A percentile compares a stretch with the other conserved stretches of the same genome.
Evolutionary conservation across 2,329 filamentous ascomycete genomes (phyloP).

Genomic region (Sclerotiophoma versabilis): DNA sequence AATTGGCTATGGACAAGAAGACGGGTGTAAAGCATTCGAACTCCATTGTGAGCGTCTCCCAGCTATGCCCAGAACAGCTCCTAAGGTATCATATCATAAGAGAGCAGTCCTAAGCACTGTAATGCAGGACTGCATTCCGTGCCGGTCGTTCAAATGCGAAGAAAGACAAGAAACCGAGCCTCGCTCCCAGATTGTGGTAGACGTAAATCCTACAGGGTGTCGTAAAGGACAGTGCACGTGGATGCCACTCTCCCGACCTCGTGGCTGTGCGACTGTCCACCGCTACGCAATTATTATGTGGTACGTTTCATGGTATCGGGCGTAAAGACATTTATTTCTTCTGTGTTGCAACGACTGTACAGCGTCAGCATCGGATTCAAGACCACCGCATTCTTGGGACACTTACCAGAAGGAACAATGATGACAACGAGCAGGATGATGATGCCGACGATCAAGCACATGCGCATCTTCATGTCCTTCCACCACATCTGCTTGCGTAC

Average conservation of each 20-base stretch:
- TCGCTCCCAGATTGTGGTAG: conserved; percentile 47
- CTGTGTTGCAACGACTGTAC: conserved; percentile 37
- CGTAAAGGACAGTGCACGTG: conserved; percentile 36
- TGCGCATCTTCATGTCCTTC: conserved; percentile 99
- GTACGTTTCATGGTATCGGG: conserved; percentile 40
- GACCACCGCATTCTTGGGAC: no score
- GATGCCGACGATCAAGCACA: conserved; percentile 91
- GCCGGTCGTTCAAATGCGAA: conserved; percentile 43
- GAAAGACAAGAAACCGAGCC: conserved; percentile 47
- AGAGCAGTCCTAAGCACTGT: conserved; percentile 23
- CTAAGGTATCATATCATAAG: conserved; percentile 34
- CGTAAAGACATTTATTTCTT: conserved; percentile 31
- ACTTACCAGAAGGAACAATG: conserved; percentile 87
- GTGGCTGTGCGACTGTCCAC: conserved; percentile 31
- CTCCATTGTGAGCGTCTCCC: conserved; percentile 46
- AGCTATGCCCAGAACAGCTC: conserved; percentile 34
- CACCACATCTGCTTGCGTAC: conserved; percentile 98
- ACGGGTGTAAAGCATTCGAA: conserved; percentile 34
- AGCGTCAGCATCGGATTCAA: conserved; percentile 14
- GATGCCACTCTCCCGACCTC: conserved; percentile 26
- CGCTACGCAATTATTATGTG: conserved; percentile 40
- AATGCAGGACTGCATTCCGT: conserved; percentile 28
- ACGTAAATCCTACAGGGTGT: conserved; percentile 44
- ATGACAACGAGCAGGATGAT: conserved; percentile 92
- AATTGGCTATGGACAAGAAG: conserved; percentile 33